Conservation (phyloP, 495 filamentous ascomycete genomes). For the Penicillium waksmanii region DNA sequence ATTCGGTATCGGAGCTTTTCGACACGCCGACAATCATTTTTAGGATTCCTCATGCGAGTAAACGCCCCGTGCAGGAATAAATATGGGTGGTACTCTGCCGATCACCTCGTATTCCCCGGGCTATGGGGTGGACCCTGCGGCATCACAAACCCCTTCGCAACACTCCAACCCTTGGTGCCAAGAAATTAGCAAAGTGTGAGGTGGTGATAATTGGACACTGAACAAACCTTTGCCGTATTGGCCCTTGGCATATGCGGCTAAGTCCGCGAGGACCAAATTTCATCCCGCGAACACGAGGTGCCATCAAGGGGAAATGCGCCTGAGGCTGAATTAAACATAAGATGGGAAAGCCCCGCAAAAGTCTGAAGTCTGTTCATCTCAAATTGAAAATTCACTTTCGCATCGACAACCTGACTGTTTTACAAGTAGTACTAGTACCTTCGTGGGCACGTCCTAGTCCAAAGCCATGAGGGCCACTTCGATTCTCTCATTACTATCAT, state of each 20-base stretch:
- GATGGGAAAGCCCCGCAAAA: not conserved
- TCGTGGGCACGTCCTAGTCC: not conserved
- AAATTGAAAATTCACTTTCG: not conserved
- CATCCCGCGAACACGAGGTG: not conserved
- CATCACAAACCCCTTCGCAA: not conserved
- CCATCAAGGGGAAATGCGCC: not conserved
- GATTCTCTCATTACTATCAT: constrained; percentile 8
- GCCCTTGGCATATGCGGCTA: not conserved
- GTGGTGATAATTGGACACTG: not conserved
- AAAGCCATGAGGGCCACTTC: constrained; percentile 10
- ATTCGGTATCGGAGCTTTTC: not conserved
- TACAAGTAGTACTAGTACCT: too few relatives aligned
- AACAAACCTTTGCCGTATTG: not conserved
- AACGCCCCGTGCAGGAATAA: not conserved
- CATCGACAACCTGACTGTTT: not conserved
- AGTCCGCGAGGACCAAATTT: not conserved
- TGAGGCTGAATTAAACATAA: constrained; percentile 7
- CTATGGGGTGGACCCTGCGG: constrained; percentile 4
- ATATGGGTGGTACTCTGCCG: constrained; percentile 5
- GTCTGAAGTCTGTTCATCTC: not conserved
- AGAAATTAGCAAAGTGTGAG: not conserved
- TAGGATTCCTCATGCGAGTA: not conserved
- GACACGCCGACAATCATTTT: not conserved
- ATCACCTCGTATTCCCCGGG: constrained; percentile 17
- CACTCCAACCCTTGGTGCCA: not conserved